Evolutionary conservation across 768 basidiomycete genomes (phyloP).

Genomic region (Asterophora parasitica): DNA sequence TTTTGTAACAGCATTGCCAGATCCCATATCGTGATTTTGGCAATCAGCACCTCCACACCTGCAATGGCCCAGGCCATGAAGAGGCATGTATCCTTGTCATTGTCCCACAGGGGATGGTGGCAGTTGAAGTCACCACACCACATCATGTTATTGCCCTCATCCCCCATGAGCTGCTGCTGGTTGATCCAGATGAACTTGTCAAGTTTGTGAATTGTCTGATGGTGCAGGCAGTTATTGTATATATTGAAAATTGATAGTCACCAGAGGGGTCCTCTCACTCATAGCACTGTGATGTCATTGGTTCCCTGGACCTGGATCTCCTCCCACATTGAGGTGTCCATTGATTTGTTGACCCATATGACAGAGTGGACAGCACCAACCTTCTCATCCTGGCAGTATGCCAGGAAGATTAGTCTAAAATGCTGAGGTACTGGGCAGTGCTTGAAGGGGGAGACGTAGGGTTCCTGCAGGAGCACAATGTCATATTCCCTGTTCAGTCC

Average conservation of each 20-base stretch:
- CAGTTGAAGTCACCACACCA: conserved; percentile 10
- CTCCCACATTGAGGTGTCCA: conserved; percentile 1
- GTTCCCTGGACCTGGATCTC: not conserved
- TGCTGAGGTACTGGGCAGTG: not conserved
- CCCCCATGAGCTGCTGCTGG: not conserved
- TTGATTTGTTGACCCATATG: not conserved
- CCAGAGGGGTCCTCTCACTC: not conserved
- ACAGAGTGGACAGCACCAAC: not conserved
- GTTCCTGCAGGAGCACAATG: conserved; percentile 1
- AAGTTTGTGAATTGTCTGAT: not conserved
- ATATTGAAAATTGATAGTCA: conserved; percentile 2
- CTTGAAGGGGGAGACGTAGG: not conserved
- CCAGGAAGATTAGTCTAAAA: not conserved
- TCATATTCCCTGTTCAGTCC: not conserved
- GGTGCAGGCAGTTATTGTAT: not conserved
- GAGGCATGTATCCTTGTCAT: conserved; percentile 20
- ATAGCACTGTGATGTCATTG: not conserved
- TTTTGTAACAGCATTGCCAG: not conserved
- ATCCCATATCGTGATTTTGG: not conserved
- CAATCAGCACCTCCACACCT: conserved; percentile 10
- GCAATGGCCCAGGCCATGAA: conserved; percentile 14
- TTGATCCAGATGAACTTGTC: not conserved
- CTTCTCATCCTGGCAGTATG: not conserved
- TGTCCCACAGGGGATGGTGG: conserved; percentile 39
- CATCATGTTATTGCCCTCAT: conserved; percentile 7